A percentile compares a stretch with the other conserved stretches of the same genome.
These are phyloP conservation scores for Diaporthe ampelina DNA, from an alignment of 2,329 filamentous ascomycete species.

Conservation along the genomic window DNA sequence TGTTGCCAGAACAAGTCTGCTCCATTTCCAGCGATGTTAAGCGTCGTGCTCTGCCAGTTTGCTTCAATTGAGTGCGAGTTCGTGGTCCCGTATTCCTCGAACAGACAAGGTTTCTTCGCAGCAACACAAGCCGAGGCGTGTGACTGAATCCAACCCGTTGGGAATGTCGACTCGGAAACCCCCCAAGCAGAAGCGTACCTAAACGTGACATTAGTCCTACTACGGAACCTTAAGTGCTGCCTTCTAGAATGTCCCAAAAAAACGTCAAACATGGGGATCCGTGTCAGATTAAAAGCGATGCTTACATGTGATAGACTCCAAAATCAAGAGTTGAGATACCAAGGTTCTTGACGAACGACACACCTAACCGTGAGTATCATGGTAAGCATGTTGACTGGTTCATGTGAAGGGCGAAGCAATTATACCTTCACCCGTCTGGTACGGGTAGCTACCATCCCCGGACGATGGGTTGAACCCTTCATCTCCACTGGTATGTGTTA, in stretches of 20 bases:
- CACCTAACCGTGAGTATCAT: constrained; percentile 60
- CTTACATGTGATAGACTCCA: constrained; percentile 54
- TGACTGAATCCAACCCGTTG: constrained; percentile 36
- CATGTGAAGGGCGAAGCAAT: not conserved
- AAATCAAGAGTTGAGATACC: constrained; percentile 66
- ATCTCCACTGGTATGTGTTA: constrained; percentile 58
- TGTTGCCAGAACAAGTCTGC: constrained; percentile 40
- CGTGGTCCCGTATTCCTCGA: constrained; percentile 37
- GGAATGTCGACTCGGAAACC: constrained; percentile 5
- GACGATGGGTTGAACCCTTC: constrained; percentile 54
- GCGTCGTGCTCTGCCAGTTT: constrained; percentile 2
- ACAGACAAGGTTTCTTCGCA: constrained; percentile 39
- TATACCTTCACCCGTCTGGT: constrained; percentile 37
- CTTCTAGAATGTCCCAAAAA: too few relatives aligned
- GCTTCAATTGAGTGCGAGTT: constrained; percentile 16
- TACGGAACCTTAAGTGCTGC: too few relatives aligned
- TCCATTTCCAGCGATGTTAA: constrained; percentile 31
- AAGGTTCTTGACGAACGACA: constrained; percentile 66
- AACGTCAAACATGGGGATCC: too few relatives aligned
- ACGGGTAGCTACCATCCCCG: constrained; percentile 45
- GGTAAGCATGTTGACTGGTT: constrained; percentile 59
- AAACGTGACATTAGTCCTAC: too few relatives aligned
- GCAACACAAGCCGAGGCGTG: constrained; percentile 34
- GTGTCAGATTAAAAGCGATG: too few relatives aligned
- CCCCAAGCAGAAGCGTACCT: constrained; percentile 47